Percentiles rank a stretch among this genome's conserved stretches.
Evolutionary conservation across 345 rosid genomes (phyloP).

Genomic region (Eucalyptus cloeziana): DNA sequence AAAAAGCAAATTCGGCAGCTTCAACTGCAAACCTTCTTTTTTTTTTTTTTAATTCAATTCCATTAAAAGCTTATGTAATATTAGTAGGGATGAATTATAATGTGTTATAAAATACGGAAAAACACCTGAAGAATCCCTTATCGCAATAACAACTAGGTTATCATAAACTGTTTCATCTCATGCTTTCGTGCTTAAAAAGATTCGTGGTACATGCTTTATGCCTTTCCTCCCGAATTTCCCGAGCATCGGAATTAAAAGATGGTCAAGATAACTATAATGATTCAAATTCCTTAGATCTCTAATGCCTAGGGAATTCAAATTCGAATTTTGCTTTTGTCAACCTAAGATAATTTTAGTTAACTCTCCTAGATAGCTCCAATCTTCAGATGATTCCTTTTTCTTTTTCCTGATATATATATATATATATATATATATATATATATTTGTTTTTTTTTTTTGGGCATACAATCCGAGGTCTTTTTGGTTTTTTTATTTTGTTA

Average conservation of each 20-base stretch:
- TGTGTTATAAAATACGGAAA: accelerated
- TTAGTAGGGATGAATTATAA: not conserved
- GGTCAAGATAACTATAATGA: too few species aligned
- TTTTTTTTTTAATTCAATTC: not conserved
- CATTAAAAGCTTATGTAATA: not conserved
- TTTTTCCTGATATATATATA: not conserved
- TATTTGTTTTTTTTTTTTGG: not conserved
- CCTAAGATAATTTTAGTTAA: not conserved
- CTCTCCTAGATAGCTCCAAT: not conserved
- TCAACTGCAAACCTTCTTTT: not conserved
- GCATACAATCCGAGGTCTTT: not conserved
- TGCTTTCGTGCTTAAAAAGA: not conserved
- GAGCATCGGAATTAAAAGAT: not conserved
- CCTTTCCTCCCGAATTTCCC: not conserved
- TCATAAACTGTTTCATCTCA: accelerated
- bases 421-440: too few species aligned
- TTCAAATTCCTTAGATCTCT: not conserved
- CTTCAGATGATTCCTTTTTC: not conserved
- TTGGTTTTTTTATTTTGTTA: not conserved
- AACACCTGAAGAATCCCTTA: not conserved
- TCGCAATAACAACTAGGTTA: not conserved
- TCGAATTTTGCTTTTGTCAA: not conserved
- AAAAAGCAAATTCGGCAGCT: not conserved
- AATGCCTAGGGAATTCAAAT: not conserved
- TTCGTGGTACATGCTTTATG: accelerated